Evolutionary conservation across 176 grass and related monocot genomes (phyloP), one percentile per base, ranked within the genome.

Genomic region (Musa troglodytarum): DNA sequence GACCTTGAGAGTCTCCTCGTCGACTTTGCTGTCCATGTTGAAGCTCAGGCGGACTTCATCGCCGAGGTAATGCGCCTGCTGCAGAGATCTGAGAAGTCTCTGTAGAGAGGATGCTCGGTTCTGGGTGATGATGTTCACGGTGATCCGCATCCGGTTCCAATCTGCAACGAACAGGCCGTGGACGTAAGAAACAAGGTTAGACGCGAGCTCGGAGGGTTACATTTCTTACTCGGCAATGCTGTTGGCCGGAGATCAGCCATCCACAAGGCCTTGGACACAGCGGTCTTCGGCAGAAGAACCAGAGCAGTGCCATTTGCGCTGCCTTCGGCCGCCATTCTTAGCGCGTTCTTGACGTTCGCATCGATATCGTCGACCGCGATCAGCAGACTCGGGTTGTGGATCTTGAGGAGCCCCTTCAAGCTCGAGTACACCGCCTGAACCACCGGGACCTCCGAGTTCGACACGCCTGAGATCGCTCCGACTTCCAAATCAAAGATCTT

Each of bases 91-190:
- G 9, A 99, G 70, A 16, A 99, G 82, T 9, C 95, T 62, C 22
- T 56, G 25, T 50, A 99, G 95, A 65, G 95, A 99, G 10, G 62
- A 73, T 1, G 69, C 84, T 0, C 95, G 84, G 82, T 91, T 94
- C 76, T 99, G 95, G 26, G 95, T 99, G 80, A 99, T 87, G 77
- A 99, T 91, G 95, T 99, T 99, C 81, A 99, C 90, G 19, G 95
- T 89, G 49, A 99, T 84, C 8, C 90, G 81, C 95, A 94, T 99
- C 59, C 81, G 69, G 78, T 94, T 99, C 95, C 95, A 99, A 54
- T 91, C 94, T 97, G 83, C 69, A 52, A 8, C 2, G 49, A 25
- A 14, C 71, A 26, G 24, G 34, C 34, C 34, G 4, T 43, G 34
- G 34, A 43, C 34, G 34, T 43, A 43, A 43, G 34, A 43, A 43